Evolutionary conservation across 345 rosid genomes (phyloP).

Genomic region (Schrenkiella parvula): DNA sequence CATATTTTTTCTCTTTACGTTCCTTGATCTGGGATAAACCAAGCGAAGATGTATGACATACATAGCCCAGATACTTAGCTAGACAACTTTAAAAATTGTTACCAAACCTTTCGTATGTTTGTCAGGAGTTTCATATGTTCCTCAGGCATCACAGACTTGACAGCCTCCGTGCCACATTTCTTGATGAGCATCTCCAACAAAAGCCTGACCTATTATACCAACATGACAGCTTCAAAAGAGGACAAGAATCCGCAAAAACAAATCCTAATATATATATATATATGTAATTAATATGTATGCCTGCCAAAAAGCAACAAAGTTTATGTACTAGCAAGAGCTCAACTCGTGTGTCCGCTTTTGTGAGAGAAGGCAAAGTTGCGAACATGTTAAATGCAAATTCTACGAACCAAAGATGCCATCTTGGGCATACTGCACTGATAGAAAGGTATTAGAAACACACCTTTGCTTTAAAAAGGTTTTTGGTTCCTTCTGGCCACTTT

Average conservation of each 20-base stretch:
- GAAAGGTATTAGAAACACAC: conserved; percentile 35
- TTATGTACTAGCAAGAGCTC: background rate
- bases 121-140: conserved; percentile 92
- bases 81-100: background rate
- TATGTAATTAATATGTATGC: background rate
- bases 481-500: conserved; percentile 78
- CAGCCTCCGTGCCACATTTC: conserved; percentile 93
- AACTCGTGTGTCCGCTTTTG: background rate
- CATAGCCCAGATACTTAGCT: background rate
- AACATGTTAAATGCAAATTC: background rate
- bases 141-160: conserved; percentile 94
- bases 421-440: background rate
- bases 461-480: conserved; percentile 89
- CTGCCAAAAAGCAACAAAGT: background rate
- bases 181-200: conserved; percentile 90
- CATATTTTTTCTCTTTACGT: conserved; percentile 64
- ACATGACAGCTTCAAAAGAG: conserved; percentile 12
- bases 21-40: conserved; percentile 59
- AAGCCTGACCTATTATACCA: conserved; percentile 63
- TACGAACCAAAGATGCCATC: background rate
- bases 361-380: background rate
- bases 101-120: conserved; percentile 85
- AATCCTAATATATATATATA: background rate
- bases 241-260: conserved; percentile 5
- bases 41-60: conserved; percentile 15